Evolutionary conservation across 164 flowering plant genomes (phyloP).

Genomic region (Protea cynaroides): DNA sequence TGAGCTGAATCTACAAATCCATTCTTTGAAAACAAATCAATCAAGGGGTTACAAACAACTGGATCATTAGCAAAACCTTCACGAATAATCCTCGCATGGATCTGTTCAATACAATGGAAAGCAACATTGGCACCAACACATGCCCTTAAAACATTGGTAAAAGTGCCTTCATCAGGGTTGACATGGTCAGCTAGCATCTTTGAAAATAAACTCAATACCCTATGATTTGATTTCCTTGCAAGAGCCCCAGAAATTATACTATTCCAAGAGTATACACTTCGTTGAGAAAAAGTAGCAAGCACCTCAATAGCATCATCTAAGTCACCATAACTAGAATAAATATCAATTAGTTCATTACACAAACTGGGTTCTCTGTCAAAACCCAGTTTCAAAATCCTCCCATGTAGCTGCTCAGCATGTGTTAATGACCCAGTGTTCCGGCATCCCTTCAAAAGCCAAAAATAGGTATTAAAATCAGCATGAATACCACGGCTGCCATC

Average conservation of each 20-base stretch:
- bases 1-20: conserved; percentile 17
- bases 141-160: conserved; percentile 18
- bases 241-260: conserved; percentile 5
- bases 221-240: conserved; percentile 1
- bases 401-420: conserved; percentile 14
- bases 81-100: conserved; percentile 23
- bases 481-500: background rate
- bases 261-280: conserved; percentile 18
- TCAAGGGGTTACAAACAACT: conserved; percentile 26
- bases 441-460: conserved; percentile 10
- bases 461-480: conserved; percentile 11
- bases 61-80: conserved; percentile 14
- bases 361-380: conserved; percentile 13
- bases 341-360: conserved; percentile 7
- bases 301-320: conserved; percentile 11
- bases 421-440: conserved; percentile 10
- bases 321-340: conserved; percentile 9
- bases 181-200: conserved; percentile 8
- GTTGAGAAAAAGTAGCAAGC: conserved; percentile 9
- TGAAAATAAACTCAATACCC: conserved; percentile 14
- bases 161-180: conserved; percentile 12
- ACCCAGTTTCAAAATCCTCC: conserved; percentile 17
- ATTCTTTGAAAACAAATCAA: conserved; percentile 22
- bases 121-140: conserved; percentile 13
- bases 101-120: conserved; percentile 13